Base-by-base conservation (phyloP, 176 grass and related monocot species). In the Triticum turgidum region DNA sequence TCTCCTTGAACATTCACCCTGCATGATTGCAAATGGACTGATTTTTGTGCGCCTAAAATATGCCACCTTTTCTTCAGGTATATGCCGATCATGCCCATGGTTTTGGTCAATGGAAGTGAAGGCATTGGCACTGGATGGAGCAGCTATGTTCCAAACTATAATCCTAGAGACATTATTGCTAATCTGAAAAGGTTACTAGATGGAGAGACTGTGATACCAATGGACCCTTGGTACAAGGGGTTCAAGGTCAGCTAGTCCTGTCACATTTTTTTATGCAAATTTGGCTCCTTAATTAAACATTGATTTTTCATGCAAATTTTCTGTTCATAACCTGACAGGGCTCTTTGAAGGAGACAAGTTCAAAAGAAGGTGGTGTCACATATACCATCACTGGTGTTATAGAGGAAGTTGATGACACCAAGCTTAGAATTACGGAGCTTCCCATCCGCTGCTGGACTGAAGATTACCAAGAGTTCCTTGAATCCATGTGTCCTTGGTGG, bases 381-480 rank as follows among this genome's bases (percentile, higher is more conserved):
- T 49, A 49, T 49, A 49, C 45, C 4, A 14, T 49, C 11, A 49
- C 11, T 49, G 45, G 45, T 49, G 45, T 49, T 29, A 84, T 82
- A 47, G 84, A 92, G 73, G 69, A 54, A 54, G 15, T 54, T 54
- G 44, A 88, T 54, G 79, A 79, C 73, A 96, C 79, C 76, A 90
- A 17, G n/a, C 33, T 98, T 34, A 94, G 77, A 62, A 89, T 98
- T 63, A 87, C 88, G 18, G 96, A 98, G 69, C 72, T 98, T 30
- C 96, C 93, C 9, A 61, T 98, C 17, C 81, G 92, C 37, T 90
- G 92, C 39, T 98, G 96, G 96, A 90, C 88, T 11, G 14, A 52
- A 20, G 93, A 94, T 45, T 98, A 92, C 66, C 94, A 98, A 88
- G 92, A 92, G 4, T 92, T 92, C 85, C 59, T 98, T 5, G 73